phyloP scores from a whole-genome alignment of 73 alveolate species.

The Urostyla sp. region DNA sequence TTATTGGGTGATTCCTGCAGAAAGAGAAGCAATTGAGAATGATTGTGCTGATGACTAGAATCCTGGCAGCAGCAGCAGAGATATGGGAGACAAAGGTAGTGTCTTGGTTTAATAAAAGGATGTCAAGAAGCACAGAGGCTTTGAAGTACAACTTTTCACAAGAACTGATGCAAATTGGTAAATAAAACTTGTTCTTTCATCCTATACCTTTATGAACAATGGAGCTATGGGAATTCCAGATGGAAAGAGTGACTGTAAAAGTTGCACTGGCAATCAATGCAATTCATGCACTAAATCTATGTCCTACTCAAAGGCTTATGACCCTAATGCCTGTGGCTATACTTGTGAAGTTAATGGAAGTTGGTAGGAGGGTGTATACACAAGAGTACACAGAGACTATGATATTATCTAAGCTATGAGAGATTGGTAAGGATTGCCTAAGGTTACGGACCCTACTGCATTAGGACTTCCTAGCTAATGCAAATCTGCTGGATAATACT shows the following conservation, averaged over 20 bases:
- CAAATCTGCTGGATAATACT: not conserved
- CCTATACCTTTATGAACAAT: conserved; percentile 88
- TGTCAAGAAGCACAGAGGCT: conserved; percentile 87
- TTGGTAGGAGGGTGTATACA: conserved; percentile 93
- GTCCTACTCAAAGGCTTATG: conserved; percentile 89
- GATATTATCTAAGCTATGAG: conserved; percentile 91
- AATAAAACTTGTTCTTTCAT: conserved; percentile 85
- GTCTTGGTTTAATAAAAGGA: conserved; percentile 84
- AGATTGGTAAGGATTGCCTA: conserved; percentile 90
- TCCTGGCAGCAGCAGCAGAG: conserved; percentile 96
- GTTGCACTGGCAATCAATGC: conserved; percentile 83
- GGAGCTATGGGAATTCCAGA: conserved; percentile 96
- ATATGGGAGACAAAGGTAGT: conserved; percentile 92
- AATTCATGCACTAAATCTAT: conserved; percentile 83
- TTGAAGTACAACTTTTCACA: conserved; percentile 84
- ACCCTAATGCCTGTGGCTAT: conserved; percentile 92
- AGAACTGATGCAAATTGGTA: conserved; percentile 95
- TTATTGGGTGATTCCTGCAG: conserved; percentile 88
- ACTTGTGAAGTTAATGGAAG: conserved; percentile 75
- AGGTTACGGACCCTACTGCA: conserved; percentile 60
- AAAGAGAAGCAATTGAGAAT: conserved; percentile 86
- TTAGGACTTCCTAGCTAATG: conserved; percentile 80
- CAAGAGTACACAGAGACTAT: conserved; percentile 96
- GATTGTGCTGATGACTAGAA: conserved; percentile 97
- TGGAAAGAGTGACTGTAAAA: conserved; percentile 90